These are phyloP conservation scores for Rhizopogon vinicolor DNA, from an alignment of 768 basidiomycete species.

Conservation along the genomic window DNA sequence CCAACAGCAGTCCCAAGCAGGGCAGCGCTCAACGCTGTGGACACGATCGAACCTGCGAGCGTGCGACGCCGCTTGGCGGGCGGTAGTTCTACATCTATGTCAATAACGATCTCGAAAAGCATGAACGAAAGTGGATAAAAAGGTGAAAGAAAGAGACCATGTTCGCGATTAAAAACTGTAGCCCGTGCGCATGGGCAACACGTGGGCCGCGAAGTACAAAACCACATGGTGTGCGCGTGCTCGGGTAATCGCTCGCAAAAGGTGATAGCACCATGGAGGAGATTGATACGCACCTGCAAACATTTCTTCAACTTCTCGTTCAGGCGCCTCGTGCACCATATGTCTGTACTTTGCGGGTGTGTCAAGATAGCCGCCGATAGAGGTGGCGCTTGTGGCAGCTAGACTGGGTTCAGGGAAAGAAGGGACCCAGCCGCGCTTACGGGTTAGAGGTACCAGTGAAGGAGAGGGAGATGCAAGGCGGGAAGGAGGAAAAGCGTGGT, in stretches of 20 bases:
- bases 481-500: slow-evolving; percentile 12
- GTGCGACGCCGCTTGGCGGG: slow-evolving; percentile 78
- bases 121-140: slow-evolving; percentile 20
- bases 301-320: slow-evolving; percentile 42
- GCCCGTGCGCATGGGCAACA: slow-evolving; percentile 10
- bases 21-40: slow-evolving; percentile 80
- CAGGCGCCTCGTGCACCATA: slow-evolving; percentile 24
- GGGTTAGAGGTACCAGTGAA: slow-evolving; percentile 32
- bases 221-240: slow-evolving; percentile 9
- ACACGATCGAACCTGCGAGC: slow-evolving; percentile 78
- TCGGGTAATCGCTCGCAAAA: slow-evolving; percentile 24
- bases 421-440: slow-evolving; percentile 76
- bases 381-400: slow-evolving; percentile 47
- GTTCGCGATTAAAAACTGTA: slow-evolving; percentile 7
- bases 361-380: slow-evolving; percentile 62
- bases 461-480: slow-evolving; percentile 18
- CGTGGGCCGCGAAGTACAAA: slow-evolving; percentile 19
- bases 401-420: slow-evolving; percentile 50
- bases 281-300: slow-evolving; percentile 35
- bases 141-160: slow-evolving; percentile 9
- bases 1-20: slow-evolving; percentile 86
- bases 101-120: slow-evolving; percentile 35
- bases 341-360: slow-evolving; percentile 60
- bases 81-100: slow-evolving; percentile 64
- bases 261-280: slow-evolving; percentile 6